Conservation (phyloP, 1,284 basidiomycete genomes). For the Cutaneotrichosporon cavernicola region DNA sequence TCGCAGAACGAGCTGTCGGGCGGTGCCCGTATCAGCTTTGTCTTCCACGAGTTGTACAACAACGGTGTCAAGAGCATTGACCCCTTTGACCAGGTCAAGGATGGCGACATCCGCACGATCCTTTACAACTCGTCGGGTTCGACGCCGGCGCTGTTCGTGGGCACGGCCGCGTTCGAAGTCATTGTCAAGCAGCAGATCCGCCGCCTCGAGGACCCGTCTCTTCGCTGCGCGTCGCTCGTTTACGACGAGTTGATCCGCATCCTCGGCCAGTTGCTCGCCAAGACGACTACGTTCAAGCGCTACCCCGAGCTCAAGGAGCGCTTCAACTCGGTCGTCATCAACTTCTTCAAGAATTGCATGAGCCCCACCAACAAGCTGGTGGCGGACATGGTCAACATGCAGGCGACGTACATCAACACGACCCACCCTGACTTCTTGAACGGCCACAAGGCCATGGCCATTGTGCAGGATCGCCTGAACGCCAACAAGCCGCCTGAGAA, state of each 20-base stretch:
- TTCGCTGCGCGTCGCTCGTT: constrained; percentile 91
- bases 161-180: constrained; percentile 92
- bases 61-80: constrained; percentile 93
- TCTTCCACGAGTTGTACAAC: constrained; percentile 97
- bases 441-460: constrained; percentile 92
- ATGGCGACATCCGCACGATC: constrained; percentile 92
- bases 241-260: constrained; percentile 98
- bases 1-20: constrained; percentile 92
- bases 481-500: constrained; percentile 67
- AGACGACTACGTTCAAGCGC: constrained; percentile 90
- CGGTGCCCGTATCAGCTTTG: constrained; percentile 95
- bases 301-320: constrained; percentile 91
- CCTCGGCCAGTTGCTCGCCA: constrained; percentile 79
- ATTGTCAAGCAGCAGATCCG: constrained; percentile 99
- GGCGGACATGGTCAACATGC: constrained; percentile 88
- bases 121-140: constrained; percentile 98
- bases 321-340: constrained; percentile 91
- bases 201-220: constrained; percentile 84
- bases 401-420: constrained; percentile 96
- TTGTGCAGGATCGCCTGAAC: constrained; percentile 81
- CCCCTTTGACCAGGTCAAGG: constrained; percentile 97
- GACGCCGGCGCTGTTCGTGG: constrained; percentile 92
- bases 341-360: constrained; percentile 95
- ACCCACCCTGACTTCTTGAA: constrained; percentile 84
- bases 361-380: constrained; percentile 92